Evolutionary conservation across 176 grass and related monocot species (phyloP).

Genomic region (Chloris gayana): DNA sequence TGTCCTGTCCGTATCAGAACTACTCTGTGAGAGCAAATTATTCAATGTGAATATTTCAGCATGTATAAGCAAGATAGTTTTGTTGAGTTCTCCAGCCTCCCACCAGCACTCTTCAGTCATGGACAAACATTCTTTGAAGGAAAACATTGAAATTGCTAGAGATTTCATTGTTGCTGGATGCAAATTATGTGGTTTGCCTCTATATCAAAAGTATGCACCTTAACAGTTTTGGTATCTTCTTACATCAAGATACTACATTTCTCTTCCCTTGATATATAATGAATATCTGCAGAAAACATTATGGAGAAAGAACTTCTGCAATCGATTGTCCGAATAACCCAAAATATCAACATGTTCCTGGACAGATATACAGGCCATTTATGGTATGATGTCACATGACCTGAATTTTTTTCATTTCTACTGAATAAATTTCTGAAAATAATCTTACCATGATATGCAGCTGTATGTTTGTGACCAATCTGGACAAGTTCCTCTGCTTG

Average conservation of each 20-base stretch:
- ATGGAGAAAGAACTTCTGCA: slow-evolving; percentile 15
- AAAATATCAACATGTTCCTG: slow-evolving; percentile 56
- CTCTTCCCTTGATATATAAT: slow-evolving; percentile 20
- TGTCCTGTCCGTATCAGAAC: slow-evolving; percentile 44
- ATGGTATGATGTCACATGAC: slow-evolving; percentile 37
- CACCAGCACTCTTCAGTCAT: slow-evolving; percentile 16
- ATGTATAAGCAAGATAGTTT: slow-evolving; percentile 40
- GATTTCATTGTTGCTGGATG: slow-evolving; percentile 57
- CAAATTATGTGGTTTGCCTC: slow-evolving; percentile 58
- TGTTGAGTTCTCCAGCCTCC: slow-evolving; percentile 14
- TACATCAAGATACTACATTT: slow-evolving; percentile 4
- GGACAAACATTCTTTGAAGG: slow-evolving; percentile 43
- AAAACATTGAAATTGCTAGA: slow-evolving; percentile 41
- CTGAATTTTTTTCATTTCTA: background rate
- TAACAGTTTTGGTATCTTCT: background rate
- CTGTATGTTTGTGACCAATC: slow-evolving; percentile 60
- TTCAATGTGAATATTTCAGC: slow-evolving; percentile 46
- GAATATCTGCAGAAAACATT: slow-evolving; percentile 43
- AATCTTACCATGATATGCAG: slow-evolving; percentile 28
- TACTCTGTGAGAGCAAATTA: slow-evolving; percentile 38
- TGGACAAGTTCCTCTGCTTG: slow-evolving; percentile 59
- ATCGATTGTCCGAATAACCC: slow-evolving; percentile 55
- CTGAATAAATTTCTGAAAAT: slow-evolving; percentile 15
- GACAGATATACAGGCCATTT: slow-evolving; percentile 62
- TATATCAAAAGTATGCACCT: slow-evolving; percentile 50